Percentiles rank a stretch among this genome's conserved stretches.
These are phyloP conservation scores for Blastobotrys indianensis DNA, from an alignment of 1,139 yeast genomes.

Conservation along the genomic window DNA sequence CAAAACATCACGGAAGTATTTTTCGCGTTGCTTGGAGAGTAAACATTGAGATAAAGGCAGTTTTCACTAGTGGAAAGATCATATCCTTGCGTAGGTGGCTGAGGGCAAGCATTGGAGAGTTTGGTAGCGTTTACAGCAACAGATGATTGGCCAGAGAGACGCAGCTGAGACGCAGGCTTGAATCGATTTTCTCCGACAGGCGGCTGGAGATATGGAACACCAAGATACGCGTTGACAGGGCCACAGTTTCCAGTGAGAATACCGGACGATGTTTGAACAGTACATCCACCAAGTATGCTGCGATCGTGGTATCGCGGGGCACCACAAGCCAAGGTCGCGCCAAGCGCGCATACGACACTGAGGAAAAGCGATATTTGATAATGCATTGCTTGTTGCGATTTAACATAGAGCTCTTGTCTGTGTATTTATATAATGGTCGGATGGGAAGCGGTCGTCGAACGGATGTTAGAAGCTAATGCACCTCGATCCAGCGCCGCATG, in stretches of 20 bases:
- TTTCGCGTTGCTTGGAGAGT: slow-evolving; percentile 17
- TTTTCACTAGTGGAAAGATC: slow-evolving; percentile 19
- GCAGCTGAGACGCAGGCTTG: not conserved
- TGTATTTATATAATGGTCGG: no score
- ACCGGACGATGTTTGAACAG: slow-evolving; percentile 8
- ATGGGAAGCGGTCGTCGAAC: no score
- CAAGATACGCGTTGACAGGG: slow-evolving; percentile 15
- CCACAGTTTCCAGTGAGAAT: slow-evolving; percentile 13
- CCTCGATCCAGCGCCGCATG: no score
- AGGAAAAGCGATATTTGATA: no score
- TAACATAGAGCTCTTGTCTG: no score
- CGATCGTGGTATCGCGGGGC: no score
- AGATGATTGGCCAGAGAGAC: not conserved
- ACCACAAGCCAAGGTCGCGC: no score
- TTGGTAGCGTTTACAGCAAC: slow-evolving; percentile 1
- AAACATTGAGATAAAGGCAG: slow-evolving; percentile 29
- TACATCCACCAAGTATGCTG: not conserved
- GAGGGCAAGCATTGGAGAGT: slow-evolving; percentile 24
- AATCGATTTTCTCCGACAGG: slow-evolving; percentile 19
- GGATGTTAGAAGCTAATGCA: no score
- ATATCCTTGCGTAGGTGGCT: slow-evolving; percentile 9
- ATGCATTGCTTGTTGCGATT: no score
- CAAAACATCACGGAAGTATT: slow-evolving; percentile 32
- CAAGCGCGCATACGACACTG: no score
- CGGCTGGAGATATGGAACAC: slow-evolving; percentile 27